Evolutionary conservation across 75 land plant species (phyloP), one percentile per base, ranked within the genome.

Genomic region (Selaginella moellendorffii): DNA sequence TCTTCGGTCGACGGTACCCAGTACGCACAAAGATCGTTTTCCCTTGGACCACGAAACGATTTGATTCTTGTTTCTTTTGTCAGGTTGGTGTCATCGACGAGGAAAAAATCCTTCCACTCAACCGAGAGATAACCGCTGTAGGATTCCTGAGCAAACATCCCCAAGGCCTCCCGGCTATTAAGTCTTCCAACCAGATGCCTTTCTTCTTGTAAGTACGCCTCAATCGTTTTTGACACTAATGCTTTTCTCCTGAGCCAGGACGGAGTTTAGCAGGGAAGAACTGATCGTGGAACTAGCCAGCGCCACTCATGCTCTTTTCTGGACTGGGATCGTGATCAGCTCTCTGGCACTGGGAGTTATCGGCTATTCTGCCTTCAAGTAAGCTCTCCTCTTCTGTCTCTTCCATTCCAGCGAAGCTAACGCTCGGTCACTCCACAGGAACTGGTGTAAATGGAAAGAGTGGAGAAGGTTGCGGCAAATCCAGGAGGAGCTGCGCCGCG

Each of bases 1-100:
- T 87, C 29, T 80, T 87, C 70, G 85, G 88, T 52, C 80, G 83
- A 25, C 75, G 87, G 5, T 87, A 78, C 30, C 93, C 93, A 28
- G 97, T 90, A 61, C 63, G 88, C 5, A 36, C 46, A 36, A 5
- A n/a, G n/a, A n/a, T n/a, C n/a, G n/a, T n/a, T n/a, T n/a, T n/a
- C n/a, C n/a, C n/a, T n/a, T n/a, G n/a, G n/a, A n/a, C n/a, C n/a
- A n/a, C n/a, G n/a, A n/a, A n/a, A n/a, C n/a, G n/a, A n/a, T n/a
- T n/a, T n/a, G n/a, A n/a, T n/a, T n/a, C n/a, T n/a, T n/a, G n/a
- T n/a, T n/a, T n/a, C n/a, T n/a, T 36, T 52, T 27, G 29, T 24
- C 74, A 90, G 96, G 85, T 90, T 82, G 96, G 87, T 12, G n/a
- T 90, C 20, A 54, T 87, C 66, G 93, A 87, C 54, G 88, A 90